These are phyloP conservation scores for Elsinoe perseae DNA, from an alignment of 2,329 filamentous ascomycete species.

Conservation along the genomic window DNA sequence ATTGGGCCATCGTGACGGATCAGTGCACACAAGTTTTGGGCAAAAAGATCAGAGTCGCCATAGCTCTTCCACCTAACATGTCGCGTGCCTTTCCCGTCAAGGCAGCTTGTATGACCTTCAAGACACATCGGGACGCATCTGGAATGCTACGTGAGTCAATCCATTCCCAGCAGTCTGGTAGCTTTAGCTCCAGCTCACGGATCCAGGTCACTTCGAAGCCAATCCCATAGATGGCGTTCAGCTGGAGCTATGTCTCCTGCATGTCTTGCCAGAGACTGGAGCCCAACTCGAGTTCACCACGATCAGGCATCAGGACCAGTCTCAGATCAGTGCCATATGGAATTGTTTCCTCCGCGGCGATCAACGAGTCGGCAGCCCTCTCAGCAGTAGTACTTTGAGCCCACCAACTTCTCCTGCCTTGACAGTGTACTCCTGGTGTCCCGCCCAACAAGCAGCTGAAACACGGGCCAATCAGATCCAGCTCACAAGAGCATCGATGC, in stretches of 20 bases:
- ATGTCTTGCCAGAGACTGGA: not conserved
- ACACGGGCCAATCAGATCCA: not conserved
- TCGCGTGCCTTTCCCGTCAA: not conserved
- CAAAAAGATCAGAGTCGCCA: not conserved
- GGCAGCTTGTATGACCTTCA: not conserved
- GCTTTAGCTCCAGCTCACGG: not conserved
- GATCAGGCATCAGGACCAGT: not conserved
- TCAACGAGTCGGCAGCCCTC: not conserved
- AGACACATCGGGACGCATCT: not conserved
- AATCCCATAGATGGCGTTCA: not conserved
- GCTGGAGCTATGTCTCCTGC: not conserved
- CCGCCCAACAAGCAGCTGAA: not conserved
- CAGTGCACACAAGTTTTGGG: not conserved
- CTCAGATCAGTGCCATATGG: not conserved
- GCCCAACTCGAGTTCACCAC: not conserved
- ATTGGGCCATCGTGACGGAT: constrained; percentile 2
- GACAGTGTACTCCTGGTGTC: not conserved
- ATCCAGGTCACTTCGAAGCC: not conserved
- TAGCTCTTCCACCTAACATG: not conserved
- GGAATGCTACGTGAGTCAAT: not conserved
- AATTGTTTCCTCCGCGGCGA: not conserved
- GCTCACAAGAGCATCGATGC: not conserved
- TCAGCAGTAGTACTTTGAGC: not conserved
- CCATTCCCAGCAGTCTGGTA: not conserved
- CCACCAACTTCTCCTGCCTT: not conserved